phyloP scores from a whole-genome alignment of 208 protist species.

The Trypanosoma melophagium region DNA sequence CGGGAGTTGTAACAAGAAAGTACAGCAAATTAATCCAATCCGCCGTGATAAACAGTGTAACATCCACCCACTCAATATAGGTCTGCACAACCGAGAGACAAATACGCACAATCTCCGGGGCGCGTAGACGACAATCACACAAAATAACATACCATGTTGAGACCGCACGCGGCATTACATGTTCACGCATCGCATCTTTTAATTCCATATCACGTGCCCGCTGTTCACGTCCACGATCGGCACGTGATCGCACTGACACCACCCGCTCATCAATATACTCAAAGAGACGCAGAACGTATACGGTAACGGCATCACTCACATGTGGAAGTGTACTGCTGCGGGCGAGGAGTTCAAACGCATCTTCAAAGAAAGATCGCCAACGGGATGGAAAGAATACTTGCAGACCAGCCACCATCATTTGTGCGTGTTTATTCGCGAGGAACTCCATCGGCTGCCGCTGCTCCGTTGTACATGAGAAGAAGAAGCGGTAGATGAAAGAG shows the following conservation, averaged over 20 bases:
- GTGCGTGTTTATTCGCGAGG: conserved; percentile 82
- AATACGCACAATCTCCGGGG: conserved; percentile 49
- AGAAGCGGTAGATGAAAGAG: conserved; percentile 66
- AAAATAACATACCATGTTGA: conserved; percentile 61
- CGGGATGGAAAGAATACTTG: conserved; percentile 67
- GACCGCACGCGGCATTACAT: conserved; percentile 55
- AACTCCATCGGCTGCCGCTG: conserved; percentile 42
- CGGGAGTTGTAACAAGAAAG: conserved; percentile 47
- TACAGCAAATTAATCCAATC: conserved; percentile 78
- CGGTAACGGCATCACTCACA: conserved; percentile 34
- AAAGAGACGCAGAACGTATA: conserved; percentile 81
- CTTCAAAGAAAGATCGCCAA: conserved; percentile 65
- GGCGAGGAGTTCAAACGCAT: conserved; percentile 57
- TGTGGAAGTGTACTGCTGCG: conserved; percentile 27
- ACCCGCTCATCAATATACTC: conserved; percentile 85
- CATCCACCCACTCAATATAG: conserved; percentile 84
- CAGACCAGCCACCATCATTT: conserved; percentile 71
- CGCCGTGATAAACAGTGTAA: conserved; percentile 52
- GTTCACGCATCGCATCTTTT: conserved; percentile 79
- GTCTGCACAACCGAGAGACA: conserved; percentile 64
- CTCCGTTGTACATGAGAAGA: conserved; percentile 31
- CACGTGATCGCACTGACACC: conserved; percentile 57
- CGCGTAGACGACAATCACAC: conserved; percentile 46
- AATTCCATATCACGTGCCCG: conserved; percentile 67
- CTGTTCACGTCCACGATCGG: conserved; percentile 46